Conservation (phyloP, 2,329 filamentous ascomycete genomes). For the Byssochlamys sp. region DNA sequence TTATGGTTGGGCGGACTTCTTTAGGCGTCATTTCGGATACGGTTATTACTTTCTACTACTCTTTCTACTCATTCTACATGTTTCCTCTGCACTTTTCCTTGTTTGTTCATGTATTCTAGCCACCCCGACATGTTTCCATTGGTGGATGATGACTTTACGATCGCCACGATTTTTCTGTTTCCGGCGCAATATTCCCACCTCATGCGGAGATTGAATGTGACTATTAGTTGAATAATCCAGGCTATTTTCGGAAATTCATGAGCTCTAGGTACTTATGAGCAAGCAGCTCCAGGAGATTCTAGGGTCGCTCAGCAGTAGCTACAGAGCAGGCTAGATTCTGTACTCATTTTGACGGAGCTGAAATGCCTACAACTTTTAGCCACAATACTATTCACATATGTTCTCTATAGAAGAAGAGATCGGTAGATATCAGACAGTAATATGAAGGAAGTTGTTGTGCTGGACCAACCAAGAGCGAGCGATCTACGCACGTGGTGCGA, state of each 20-base stretch:
- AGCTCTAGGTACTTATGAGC: too few species aligned
- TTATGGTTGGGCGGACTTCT: not conserved
- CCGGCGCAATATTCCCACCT: not conserved
- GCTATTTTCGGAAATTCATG: not conserved
- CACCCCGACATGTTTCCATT: not conserved
- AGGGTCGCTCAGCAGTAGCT: too few species aligned
- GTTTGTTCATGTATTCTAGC: not conserved
- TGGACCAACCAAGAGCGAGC: not conserved
- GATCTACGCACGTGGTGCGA: slow-evolving; percentile 23
- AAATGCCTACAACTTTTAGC: too few species aligned
- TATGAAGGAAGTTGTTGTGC: not conserved
- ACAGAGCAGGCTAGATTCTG: too few species aligned
- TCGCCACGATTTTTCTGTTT: not conserved
- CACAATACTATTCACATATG: too few species aligned
- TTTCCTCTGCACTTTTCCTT: not conserved
- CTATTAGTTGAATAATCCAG: not conserved
- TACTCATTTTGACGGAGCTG: too few species aligned
- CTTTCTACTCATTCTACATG: too few species aligned
- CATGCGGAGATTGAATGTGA: not conserved
- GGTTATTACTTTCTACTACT: not conserved
- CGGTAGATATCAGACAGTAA: too few species aligned
- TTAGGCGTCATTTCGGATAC: not conserved
- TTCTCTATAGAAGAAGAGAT: too few species aligned
- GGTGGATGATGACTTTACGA: not conserved
- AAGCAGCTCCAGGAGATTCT: too few species aligned